These are phyloP conservation scores for Meripilus lineatus DNA, from an alignment of 1,284 basidiomycete species.

Conservation along the genomic window DNA sequence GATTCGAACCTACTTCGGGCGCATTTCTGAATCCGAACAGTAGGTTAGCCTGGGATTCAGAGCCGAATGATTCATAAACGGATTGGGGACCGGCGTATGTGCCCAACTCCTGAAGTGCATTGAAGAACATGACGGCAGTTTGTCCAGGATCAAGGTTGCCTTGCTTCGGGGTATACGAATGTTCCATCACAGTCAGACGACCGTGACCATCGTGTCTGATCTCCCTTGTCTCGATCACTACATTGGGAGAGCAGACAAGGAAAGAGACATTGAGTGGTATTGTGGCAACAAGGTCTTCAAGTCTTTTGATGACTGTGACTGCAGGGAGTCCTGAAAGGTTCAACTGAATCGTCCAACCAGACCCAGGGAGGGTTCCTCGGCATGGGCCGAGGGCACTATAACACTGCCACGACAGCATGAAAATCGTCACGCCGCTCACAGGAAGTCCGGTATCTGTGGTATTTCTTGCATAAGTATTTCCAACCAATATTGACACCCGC, in stretches of 20 bases:
- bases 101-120: neutral
- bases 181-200: neutral
- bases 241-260: constrained; percentile 5
- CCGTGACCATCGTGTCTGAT: constrained; percentile 4
- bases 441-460: no score
- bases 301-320: no score
- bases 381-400: no score
- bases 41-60: constrained; percentile 1
- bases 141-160: constrained; percentile 4
- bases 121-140: neutral
- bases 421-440: no score
- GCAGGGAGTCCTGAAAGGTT: no score
- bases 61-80: neutral
- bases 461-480: no score
- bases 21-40: no score
- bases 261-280: neutral
- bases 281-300: no score
- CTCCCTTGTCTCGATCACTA: constrained; percentile 1
- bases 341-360: no score
- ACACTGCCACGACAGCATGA: no score
- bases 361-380: no score
- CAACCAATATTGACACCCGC: no score
- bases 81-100: neutral
- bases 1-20: neutral
- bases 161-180: neutral